phyloP scores from a whole-genome alignment of 2,329 filamentous ascomycete species.

The Paramyrothecium sp. region DNA sequence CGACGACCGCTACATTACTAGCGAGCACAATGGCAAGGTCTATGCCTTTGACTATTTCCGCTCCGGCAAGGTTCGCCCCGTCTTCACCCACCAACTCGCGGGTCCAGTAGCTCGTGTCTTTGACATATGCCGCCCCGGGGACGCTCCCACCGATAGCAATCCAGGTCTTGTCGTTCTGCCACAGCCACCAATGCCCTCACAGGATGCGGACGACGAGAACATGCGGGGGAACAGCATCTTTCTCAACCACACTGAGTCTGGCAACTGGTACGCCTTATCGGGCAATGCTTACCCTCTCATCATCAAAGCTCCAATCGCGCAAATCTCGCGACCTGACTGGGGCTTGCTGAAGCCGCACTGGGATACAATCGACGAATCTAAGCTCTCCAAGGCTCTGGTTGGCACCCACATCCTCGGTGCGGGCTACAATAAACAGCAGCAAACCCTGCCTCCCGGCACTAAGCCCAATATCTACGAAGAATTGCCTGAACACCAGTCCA shows the following conservation, averaged over 20 bases:
- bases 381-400: slow-evolving; percentile 61
- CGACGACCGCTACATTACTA: slow-evolving; percentile 87
- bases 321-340: slow-evolving; percentile 44
- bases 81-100: slow-evolving; percentile 68
- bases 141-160: slow-evolving; percentile 60
- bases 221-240: slow-evolving; percentile 69
- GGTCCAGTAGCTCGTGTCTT: slow-evolving; percentile 86
- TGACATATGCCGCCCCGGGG: slow-evolving; percentile 75
- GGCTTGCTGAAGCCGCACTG: slow-evolving; percentile 39
- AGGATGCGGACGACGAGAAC: slow-evolving; percentile 42
- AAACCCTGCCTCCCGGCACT: slow-evolving; percentile 34
- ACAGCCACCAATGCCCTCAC: slow-evolving; percentile 69
- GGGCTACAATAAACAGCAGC: slow-evolving; percentile 30
- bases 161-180: slow-evolving; percentile 81
- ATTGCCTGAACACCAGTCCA: slow-evolving; percentile 17
- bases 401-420: slow-evolving; percentile 64
- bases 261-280: slow-evolving; percentile 92
- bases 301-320: slow-evolving; percentile 59
- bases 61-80: slow-evolving; percentile 46
- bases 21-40: slow-evolving; percentile 79
- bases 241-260: slow-evolving; percentile 81
- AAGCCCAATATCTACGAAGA: slow-evolving; percentile 5
- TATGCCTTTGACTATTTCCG: slow-evolving; percentile 73
- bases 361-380: slow-evolving; percentile 38
- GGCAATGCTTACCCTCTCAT: slow-evolving; percentile 84